phyloP scores from a whole-genome alignment of 257 asterid species.

The Jaltomata sinuosa region DNA sequence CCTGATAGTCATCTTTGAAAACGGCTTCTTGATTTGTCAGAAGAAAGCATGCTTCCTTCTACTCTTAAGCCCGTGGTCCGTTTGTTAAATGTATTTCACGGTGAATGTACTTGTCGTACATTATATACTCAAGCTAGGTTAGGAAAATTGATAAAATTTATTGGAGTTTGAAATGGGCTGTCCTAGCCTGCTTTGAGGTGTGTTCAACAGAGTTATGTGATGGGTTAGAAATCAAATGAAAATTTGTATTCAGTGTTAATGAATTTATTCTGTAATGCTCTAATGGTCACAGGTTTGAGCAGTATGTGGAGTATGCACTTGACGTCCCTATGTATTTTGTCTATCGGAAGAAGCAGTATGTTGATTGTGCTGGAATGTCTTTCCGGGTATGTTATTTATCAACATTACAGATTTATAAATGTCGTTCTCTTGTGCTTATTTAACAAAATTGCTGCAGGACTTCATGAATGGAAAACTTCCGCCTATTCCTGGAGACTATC shows the following conservation, averaged over 20 bases:
- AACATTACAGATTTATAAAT: background rate
- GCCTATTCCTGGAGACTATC: slow-evolving; percentile 83
- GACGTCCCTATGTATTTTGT: slow-evolving; percentile 99
- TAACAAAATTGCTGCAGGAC: slow-evolving; percentile 39
- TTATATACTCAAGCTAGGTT: background rate
- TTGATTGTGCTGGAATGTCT: slow-evolving; percentile 83
- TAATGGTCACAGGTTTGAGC: slow-evolving; percentile 69
- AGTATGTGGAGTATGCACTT: slow-evolving; percentile 95
- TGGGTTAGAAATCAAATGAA: background rate
- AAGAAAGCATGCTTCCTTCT: background rate
- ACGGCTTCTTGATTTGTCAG: background rate
- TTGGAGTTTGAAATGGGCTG: background rate
- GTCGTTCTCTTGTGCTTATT: background rate
- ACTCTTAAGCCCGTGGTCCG: background rate
- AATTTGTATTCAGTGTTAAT: background rate
- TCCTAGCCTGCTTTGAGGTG: background rate
- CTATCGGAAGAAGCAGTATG: slow-evolving; percentile 71
- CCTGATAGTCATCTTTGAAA: background rate
- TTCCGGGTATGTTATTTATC: slow-evolving; percentile 52
- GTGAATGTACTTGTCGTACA: background rate
- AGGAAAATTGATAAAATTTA: background rate
- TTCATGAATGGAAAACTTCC: slow-evolving; percentile 93
- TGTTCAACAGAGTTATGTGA: background rate
- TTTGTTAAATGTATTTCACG: background rate
- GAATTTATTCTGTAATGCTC: background rate